Conservation (phyloP, 2,329 filamentous ascomycete genomes). For the Aspergillus aculeatus region DNA sequence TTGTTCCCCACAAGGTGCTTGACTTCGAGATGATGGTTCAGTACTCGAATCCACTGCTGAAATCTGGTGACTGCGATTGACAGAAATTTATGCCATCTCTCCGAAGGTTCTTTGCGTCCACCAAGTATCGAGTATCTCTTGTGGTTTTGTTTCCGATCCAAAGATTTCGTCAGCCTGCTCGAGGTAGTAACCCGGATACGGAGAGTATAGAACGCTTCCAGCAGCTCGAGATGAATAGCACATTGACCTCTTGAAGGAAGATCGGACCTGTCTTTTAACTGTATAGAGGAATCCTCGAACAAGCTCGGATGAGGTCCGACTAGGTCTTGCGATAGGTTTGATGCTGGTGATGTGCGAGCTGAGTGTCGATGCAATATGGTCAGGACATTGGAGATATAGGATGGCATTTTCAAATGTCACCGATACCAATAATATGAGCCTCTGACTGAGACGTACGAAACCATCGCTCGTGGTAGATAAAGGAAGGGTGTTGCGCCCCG, state of each 20-base stretch:
- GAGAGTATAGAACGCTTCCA: conserved; percentile 15
- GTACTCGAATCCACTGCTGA: conserved; percentile 8
- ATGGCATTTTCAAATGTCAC: neutral
- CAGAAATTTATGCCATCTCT: conserved; percentile 16
- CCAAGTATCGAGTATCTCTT: neutral
- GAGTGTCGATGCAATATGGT: neutral
- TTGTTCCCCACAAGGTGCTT: neutral
- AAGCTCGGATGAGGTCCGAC: neutral
- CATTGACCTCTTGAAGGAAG: conserved; percentile 14
- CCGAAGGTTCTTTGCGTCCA: neutral
- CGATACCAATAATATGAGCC: neutral
- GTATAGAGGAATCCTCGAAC: neutral
- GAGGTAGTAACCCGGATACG: conserved; percentile 9
- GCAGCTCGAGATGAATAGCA: conserved; percentile 18
- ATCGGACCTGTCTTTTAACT: neutral
- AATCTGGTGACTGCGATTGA: conserved; percentile 13
- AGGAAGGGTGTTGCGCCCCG: neutral
- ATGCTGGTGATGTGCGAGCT: neutral
- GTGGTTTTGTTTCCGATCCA: neutral
- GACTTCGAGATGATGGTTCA: neutral
- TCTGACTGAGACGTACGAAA: neutral
- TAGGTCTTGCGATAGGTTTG: neutral
- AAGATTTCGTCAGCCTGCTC: conserved; percentile 9
- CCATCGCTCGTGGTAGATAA: neutral
- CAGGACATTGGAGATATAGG: neutral